These are phyloP conservation scores for Ophiostoma piceae DNA, from an alignment of 2,329 filamentous ascomycete genomes.

Conservation along the genomic window DNA sequence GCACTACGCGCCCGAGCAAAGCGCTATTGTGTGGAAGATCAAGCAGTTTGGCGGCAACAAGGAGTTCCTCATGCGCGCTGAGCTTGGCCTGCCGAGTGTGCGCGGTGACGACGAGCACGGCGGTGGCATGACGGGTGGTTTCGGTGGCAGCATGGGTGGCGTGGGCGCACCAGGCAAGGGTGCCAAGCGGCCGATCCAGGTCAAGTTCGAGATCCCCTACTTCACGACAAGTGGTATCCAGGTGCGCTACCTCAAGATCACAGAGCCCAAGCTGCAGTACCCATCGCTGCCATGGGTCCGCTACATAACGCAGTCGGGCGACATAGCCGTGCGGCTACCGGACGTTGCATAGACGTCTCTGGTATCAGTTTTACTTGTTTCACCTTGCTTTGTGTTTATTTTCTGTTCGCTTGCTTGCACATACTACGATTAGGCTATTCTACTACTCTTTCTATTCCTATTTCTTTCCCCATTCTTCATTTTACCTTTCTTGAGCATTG, in stretches of 20 bases:
- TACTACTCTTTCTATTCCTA: neutral
- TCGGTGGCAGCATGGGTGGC: conserved; percentile 94
- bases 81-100: conserved; percentile 88
- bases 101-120: conserved; percentile 93
- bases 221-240: conserved; percentile 99
- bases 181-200: conserved; percentile 88
- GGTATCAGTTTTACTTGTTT: neutral
- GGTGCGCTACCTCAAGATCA: conserved; percentile 97
- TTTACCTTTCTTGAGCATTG: conserved; percentile 1
- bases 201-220: conserved; percentile 99
- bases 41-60: conserved; percentile 99
- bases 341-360: conserved; percentile 60
- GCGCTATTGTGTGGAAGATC: conserved; percentile 99
- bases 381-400: neutral
- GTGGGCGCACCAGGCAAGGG: conserved; percentile 73
- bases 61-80: conserved; percentile 97
- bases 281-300: conserved; percentile 95
- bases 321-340: conserved; percentile 92
- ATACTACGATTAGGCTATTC: neutral
- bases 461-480: neutral
- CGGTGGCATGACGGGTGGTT: conserved; percentile 95
- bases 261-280: conserved; percentile 88
- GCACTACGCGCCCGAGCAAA: conserved; percentile 95
- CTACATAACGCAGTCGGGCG: conserved; percentile 96
- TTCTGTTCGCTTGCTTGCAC: neutral